Evolutionary conservation across 1,284 basidiomycete genomes (phyloP).

Genomic region (Veloporphyrellus conicus): DNA sequence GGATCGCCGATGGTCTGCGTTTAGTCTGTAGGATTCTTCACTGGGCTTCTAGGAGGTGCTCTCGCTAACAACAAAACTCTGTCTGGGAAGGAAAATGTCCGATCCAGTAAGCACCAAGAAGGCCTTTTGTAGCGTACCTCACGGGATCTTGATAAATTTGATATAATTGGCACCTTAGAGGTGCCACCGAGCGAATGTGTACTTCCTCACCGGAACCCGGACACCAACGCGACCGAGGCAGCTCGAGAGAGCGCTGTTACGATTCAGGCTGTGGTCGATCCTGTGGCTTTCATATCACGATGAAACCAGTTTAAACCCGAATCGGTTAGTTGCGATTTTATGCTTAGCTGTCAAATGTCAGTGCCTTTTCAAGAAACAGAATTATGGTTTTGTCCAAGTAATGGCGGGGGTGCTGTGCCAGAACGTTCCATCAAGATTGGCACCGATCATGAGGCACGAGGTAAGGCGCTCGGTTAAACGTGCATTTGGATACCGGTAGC

Average conservation of each 20-base stretch:
- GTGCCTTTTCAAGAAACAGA: neutral
- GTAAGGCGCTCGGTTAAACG: neutral
- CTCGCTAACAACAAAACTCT: neutral
- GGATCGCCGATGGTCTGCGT: neutral
- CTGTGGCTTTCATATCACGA: neutral
- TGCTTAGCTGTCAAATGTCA: neutral
- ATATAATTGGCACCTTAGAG: neutral
- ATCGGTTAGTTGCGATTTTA: neutral
- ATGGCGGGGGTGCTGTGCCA: neutral
- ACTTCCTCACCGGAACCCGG: neutral
- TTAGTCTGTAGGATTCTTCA: neutral
- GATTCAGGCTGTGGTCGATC: neutral
- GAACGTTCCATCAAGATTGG: too few relatives aligned
- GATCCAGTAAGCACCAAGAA: neutral
- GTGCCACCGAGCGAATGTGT: neutral
- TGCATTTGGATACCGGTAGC: neutral
- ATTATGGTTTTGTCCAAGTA: neutral
- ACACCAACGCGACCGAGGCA: neutral
- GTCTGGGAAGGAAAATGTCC: slow-evolving; percentile 2
- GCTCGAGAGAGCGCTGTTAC: neutral
- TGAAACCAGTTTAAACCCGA: neutral
- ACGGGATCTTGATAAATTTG: neutral
- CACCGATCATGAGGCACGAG: too few relatives aligned
- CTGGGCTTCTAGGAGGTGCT: neutral
- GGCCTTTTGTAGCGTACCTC: slow-evolving; percentile 13